Base-by-base conservation (phyloP, 2,329 filamentous ascomycete genomes). In the Verruconis gallopava region DNA sequence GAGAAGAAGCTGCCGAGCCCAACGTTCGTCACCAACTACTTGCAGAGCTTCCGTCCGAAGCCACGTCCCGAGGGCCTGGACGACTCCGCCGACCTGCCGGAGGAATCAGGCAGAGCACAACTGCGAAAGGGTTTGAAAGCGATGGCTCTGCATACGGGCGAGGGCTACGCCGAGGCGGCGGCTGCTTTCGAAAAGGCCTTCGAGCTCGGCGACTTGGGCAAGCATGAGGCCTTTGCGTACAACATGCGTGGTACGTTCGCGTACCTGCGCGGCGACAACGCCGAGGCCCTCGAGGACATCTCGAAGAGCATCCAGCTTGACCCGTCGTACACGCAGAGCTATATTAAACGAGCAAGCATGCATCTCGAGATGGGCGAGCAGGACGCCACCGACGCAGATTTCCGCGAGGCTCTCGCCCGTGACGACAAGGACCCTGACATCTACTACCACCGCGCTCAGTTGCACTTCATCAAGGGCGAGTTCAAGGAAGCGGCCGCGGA, bases 271-370 rank as follows among this genome's bases (percentile, higher is more conserved):
- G 91, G 91, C 45, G 85, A 94, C 60, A 88, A 89, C 53, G 72
- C 81, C 41, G 75, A 80, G 47, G 91, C 91, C 3, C 71, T 95
- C 50, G 67, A 72, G 20, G 91, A 96, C 58, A 74, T 98, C 55
- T 85, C 86, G 62, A 91, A 84, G 75, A 93, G 85, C 61, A 81
- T 96, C 45, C 85, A 94, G 62, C 69, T 96, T 37, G 81, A 96
- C 55, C 83, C 85, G 12, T 70, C 75, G 5, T 71, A 96, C 66
- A 93, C 86, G 5, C 91, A 98, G 67, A 94, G 85, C 68, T 96
- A 93, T 63, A 94, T 98, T 68, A 98, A 98, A 73, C 82, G 91
- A 46, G 91, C 91, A 43, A 96, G 88, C 72, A 93, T 98, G 81
- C 85, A 93, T 61, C 72, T 98, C 30, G 91, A 98, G 66, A 78